A percentile compares a stretch with the other conserved stretches of the same genome.
Evolutionary conservation across 1,284 basidiomycete species (phyloP).

Genomic region (Thecaphora thlaspeos): DNA sequence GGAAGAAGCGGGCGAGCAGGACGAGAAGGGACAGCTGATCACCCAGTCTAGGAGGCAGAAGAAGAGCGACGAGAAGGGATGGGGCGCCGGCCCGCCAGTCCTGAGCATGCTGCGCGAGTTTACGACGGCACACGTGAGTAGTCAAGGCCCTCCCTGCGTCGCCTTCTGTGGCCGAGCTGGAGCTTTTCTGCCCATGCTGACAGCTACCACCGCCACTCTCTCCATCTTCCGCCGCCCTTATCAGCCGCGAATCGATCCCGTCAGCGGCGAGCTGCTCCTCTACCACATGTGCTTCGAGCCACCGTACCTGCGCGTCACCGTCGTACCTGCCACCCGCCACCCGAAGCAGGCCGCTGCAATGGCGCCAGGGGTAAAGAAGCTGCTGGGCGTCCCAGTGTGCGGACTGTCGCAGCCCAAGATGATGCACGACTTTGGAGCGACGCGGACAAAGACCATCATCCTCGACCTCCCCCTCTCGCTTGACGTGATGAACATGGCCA

Average conservation of each 20-base stretch:
- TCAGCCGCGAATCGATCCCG: conserved; percentile 61
- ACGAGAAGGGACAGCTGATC: neutral
- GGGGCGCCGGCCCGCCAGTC: conserved; percentile 26
- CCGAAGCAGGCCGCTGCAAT: neutral
- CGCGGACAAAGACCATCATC: conserved; percentile 59
- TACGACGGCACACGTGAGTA: conserved; percentile 59
- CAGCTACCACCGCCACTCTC: too few relatives aligned
- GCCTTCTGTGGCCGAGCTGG: too few relatives aligned
- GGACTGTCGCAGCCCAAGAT: conserved; percentile 57
- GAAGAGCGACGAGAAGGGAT: conserved; percentile 9
- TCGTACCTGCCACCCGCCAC: conserved; percentile 53
- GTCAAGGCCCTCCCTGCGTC: too few relatives aligned
- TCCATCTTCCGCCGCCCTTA: neutral
- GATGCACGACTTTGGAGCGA: conserved; percentile 63
- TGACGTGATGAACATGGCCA: conserved; percentile 60
- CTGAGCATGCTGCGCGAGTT: conserved; percentile 59
- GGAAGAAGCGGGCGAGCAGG: neutral
- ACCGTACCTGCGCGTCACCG: conserved; percentile 60
- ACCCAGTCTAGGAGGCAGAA: neutral
- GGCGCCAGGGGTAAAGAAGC: conserved; percentile 5
- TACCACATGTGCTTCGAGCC: conserved; percentile 61
- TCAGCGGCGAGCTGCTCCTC: conserved; percentile 61
- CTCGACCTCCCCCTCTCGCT: conserved; percentile 62
- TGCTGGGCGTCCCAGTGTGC: conserved; percentile 41
- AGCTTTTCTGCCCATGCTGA: too few relatives aligned